Conservation (phyloP, 1,139 yeast species). For the Lodderomyces jiufengensis region DNA sequence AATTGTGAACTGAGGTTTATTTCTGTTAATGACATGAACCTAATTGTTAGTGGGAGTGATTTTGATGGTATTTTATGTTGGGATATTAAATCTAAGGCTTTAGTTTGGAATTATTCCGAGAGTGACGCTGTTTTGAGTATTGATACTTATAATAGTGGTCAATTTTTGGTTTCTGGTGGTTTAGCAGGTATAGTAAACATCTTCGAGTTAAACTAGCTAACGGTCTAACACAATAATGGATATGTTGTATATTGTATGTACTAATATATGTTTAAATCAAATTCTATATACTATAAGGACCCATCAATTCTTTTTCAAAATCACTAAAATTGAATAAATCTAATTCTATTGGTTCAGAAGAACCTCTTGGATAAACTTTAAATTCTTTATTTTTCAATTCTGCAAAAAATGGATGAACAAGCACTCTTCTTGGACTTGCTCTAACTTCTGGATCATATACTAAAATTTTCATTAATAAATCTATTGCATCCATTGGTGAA, state of each 20-base stretch:
- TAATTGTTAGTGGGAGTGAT: conserved; percentile 68
- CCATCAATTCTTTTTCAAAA: conserved; percentile 49
- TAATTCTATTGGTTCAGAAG: conserved; percentile 38
- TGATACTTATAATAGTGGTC: conserved; percentile 36
- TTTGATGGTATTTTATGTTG: conserved; percentile 59
- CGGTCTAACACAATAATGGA: no score
- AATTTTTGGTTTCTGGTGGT: conserved; percentile 37
- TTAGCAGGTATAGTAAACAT: conserved; percentile 24
- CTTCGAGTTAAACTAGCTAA: conserved; percentile 19
- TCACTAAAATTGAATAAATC: conserved; percentile 53
- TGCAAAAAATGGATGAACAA: conserved; percentile 70
- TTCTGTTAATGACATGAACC: conserved; percentile 17
- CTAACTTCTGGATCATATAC: conserved; percentile 72
- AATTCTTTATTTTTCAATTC: conserved; percentile 60
- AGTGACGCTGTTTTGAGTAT: conserved; percentile 43
- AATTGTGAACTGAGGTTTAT: conserved; percentile 51
- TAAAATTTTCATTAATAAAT: conserved; percentile 62
- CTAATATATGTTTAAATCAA: no score
- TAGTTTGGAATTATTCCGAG: conserved; percentile 31
- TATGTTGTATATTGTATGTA: no score
- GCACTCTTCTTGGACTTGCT: conserved; percentile 60
- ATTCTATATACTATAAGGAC: conserved; percentile 24
- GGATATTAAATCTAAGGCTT: conserved; percentile 69
- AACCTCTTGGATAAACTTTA: conserved; percentile 55
- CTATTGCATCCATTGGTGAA: conserved; percentile 69